A percentile compares a stretch with the other conserved stretches of the same genome.
Evolutionary conservation across 352 stramenopile species (phyloP).

Genomic region (Globisporangium apiculatum): DNA sequence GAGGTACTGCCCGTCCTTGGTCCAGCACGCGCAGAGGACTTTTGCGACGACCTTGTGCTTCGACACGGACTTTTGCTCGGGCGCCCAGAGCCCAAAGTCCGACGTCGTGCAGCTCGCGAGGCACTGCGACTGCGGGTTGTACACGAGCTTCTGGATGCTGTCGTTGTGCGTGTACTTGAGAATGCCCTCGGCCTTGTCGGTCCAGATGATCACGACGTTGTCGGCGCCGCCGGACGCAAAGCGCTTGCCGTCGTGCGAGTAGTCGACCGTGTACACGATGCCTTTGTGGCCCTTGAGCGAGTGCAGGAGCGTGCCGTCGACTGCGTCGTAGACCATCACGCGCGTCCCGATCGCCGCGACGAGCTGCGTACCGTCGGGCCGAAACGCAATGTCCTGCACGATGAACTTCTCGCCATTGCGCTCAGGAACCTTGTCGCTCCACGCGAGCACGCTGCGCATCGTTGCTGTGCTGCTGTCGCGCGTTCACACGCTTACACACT

Average conservation of each 20-base stretch:
- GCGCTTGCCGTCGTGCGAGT: constrained; percentile 85
- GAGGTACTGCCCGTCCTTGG: constrained; percentile 86
- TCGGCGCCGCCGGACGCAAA: constrained; percentile 91
- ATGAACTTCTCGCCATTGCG: constrained; percentile 83
- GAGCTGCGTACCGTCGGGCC: constrained; percentile 83
- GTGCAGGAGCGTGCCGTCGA: constrained; percentile 86
- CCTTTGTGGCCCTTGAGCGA: constrained; percentile 90
- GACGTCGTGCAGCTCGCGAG: constrained; percentile 90
- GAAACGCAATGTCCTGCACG: constrained; percentile 88
- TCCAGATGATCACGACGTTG: constrained; percentile 97
- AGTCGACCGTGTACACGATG: constrained; percentile 91
- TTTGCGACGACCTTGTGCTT: constrained; percentile 94
- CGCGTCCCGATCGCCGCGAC: constrained; percentile 88
- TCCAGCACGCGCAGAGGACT: constrained; percentile 91
- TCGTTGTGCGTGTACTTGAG: constrained; percentile 96
- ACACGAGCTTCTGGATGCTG: constrained; percentile 88
- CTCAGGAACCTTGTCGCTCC: constrained; percentile 85
- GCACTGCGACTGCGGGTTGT: constrained; percentile 90
- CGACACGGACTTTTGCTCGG: constrained; percentile 90
- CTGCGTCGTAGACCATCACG: constrained; percentile 91
- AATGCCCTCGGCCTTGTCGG: constrained; percentile 89
- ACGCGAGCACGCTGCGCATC: constrained; percentile 77
- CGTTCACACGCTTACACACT: background rate
- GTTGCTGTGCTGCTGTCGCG: background rate
- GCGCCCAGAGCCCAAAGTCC: constrained; percentile 93